A percentile compares a stretch with the other conserved stretches of the same genome.
phyloP scores from a whole-genome alignment of 2,329 filamentous ascomycete genomes.

The Xylariaceae sp. region DNA sequence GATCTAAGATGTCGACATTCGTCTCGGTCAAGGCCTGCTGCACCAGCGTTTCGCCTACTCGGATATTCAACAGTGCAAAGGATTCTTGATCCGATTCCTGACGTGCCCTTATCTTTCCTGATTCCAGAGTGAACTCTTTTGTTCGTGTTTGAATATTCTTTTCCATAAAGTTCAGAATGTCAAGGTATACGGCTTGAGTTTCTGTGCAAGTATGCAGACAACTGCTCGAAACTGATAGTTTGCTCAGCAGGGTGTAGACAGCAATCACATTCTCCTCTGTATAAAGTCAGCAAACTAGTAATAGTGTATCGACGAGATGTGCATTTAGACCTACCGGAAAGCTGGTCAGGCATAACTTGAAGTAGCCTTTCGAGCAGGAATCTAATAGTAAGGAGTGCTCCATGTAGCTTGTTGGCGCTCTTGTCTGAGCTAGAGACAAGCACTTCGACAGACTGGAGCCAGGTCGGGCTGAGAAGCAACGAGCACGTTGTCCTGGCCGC shows the following conservation, averaged over 20 bases:
- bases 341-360: slow-evolving; percentile 41
- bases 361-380: slow-evolving; percentile 51
- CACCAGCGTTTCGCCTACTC: slow-evolving; percentile 28
- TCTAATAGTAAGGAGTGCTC: slow-evolving; percentile 50
- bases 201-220: slow-evolving; percentile 26
- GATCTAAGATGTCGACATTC: slow-evolving; percentile 24
- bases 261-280: slow-evolving; percentile 22
- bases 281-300: slow-evolving; percentile 9
- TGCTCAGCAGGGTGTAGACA: slow-evolving; percentile 22
- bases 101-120: background rate
- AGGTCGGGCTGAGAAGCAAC: slow-evolving; percentile 49
- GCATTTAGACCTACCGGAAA: slow-evolving; percentile 37
- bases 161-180: slow-evolving; percentile 29
- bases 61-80: slow-evolving; percentile 25
- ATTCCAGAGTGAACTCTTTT: background rate
- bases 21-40: slow-evolving; percentile 28
- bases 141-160: background rate
- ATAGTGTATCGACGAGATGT: background rate
- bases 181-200: slow-evolving; percentile 31
- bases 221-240: slow-evolving; percentile 16
- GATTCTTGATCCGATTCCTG: slow-evolving; percentile 5
- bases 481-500: slow-evolving; percentile 68
- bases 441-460: slow-evolving; percentile 39
- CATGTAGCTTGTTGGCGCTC: slow-evolving; percentile 53
- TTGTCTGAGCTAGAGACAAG: slow-evolving; percentile 34